A percentile compares a stretch with the other conserved stretches of the same genome.
phyloP scores from a whole-genome alignment of 2,329 filamentous ascomycete genomes.

The Alternaria gansuensis region DNA sequence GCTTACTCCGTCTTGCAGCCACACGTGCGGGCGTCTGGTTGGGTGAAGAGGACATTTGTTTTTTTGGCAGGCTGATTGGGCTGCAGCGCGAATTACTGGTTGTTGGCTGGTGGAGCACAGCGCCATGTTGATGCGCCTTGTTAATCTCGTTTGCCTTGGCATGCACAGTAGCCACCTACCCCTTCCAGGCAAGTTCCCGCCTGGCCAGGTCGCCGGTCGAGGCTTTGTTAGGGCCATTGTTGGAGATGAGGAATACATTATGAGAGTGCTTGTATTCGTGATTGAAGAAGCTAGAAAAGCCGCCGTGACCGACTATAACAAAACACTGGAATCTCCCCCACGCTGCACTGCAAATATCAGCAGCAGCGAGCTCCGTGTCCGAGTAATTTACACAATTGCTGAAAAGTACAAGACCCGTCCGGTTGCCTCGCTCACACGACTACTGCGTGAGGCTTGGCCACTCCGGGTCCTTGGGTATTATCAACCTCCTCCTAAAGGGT shows the following conservation, averaged over 20 bases:
- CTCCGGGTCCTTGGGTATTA: conserved; percentile 46
- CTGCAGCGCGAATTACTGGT: conserved; percentile 10
- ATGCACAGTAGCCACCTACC: conserved; percentile 17
- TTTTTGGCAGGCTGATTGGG: not conserved
- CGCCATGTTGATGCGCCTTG: conserved; percentile 30
- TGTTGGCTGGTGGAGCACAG: conserved; percentile 6
- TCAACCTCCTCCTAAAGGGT: conserved; percentile 43
- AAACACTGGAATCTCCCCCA: conserved; percentile 34
- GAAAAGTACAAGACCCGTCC: conserved; percentile 51
- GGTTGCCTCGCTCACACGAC: conserved; percentile 42
- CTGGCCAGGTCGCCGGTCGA: not conserved
- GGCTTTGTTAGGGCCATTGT: not conserved
- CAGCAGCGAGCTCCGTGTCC: conserved; percentile 44
- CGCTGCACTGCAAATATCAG: conserved; percentile 41
- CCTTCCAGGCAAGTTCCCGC: conserved; percentile 19
- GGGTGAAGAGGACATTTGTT: not conserved
- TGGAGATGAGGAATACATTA: conserved; percentile 4
- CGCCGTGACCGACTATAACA: conserved; percentile 36
- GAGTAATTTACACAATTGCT: conserved; percentile 54
- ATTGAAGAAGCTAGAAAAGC: conserved; percentile 43
- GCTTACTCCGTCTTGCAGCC: not conserved
- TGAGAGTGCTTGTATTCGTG: conserved; percentile 21
- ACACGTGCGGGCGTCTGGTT: conserved; percentile 1
- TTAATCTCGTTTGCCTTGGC: conserved; percentile 37
- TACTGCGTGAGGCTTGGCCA: conserved; percentile 31